These are phyloP conservation scores for Fusarium subtropicale DNA, from an alignment of 2,329 filamentous ascomycete genomes.

Conservation along the genomic window DNA sequence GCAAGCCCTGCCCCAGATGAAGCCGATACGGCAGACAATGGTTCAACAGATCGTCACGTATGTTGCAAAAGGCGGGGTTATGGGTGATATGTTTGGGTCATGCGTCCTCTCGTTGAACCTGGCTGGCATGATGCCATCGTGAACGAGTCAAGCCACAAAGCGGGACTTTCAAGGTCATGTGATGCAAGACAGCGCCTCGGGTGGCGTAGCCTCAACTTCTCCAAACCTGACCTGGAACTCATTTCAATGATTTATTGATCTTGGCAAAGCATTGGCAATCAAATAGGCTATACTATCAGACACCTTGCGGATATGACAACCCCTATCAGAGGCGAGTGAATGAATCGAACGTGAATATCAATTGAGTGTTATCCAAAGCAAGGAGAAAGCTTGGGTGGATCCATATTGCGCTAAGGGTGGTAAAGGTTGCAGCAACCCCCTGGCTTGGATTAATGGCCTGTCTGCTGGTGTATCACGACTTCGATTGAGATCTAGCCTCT, in stretches of 20 bases:
- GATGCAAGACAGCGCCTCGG: constrained; percentile 36
- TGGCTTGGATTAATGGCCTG: constrained; percentile 36
- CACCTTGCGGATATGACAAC: not conserved
- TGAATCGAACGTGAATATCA: constrained; percentile 13
- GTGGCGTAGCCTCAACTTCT: constrained; percentile 21
- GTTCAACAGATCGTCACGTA: constrained; percentile 8
- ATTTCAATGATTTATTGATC: not conserved
- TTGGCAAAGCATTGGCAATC: not conserved
- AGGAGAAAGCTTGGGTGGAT: constrained; percentile 48
- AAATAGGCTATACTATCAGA: not conserved
- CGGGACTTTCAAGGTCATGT: constrained; percentile 44
- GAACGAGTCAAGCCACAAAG: constrained; percentile 40
- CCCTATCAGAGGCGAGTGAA: not conserved
- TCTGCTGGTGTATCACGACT: constrained; percentile 38
- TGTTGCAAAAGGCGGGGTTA: constrained; percentile 9
- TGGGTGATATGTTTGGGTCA: constrained; percentile 24
- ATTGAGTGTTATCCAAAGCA: constrained; percentile 21
- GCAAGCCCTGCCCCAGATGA: constrained; percentile 20
- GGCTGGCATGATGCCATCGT: constrained; percentile 46
- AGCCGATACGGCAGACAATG: not conserved
- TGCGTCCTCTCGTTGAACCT: constrained; percentile 12
- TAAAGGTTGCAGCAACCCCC: constrained; percentile 33
- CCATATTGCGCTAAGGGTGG: constrained; percentile 22
- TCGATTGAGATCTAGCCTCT: constrained; percentile 21
- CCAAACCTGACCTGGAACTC: too few relatives aligned